A percentile compares a stretch with the other conserved stretches of the same genome.
phyloP scores from a whole-genome alignment of 2,329 filamentous ascomycete species.

The Esteya vermicola region DNA sequence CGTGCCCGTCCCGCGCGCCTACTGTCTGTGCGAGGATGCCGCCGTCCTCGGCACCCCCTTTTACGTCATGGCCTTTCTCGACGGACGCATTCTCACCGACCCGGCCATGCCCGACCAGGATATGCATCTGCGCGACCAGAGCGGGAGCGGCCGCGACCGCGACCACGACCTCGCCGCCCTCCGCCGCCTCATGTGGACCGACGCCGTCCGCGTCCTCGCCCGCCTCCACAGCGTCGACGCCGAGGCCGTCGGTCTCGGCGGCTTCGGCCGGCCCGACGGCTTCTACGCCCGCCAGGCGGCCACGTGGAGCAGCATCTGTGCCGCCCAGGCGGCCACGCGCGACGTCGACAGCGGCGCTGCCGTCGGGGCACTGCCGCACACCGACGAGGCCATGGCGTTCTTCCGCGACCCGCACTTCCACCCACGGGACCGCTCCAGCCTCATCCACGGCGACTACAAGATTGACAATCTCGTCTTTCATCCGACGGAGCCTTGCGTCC shows the following conservation, averaged over 20 bases:
- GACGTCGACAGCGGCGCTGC: slow-evolving; percentile 64
- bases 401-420: slow-evolving; percentile 57
- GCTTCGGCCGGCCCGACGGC: slow-evolving; percentile 57
- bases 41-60: slow-evolving; percentile 77
- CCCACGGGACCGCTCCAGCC: slow-evolving; percentile 61
- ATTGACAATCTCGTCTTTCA: slow-evolving; percentile 87
- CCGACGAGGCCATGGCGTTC: slow-evolving; percentile 65
- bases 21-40: slow-evolving; percentile 74
- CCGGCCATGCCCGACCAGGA: slow-evolving; percentile 55
- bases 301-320: slow-evolving; percentile 68
- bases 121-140: slow-evolving; percentile 43
- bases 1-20: slow-evolving; percentile 73
- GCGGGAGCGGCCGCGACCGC: slow-evolving; percentile 76
- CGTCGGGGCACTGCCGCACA: slow-evolving; percentile 74
- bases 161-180: slow-evolving; percentile 57
- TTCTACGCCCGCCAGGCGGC: slow-evolving; percentile 80
- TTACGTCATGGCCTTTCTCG: slow-evolving; percentile 93
- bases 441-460: slow-evolving; percentile 95
- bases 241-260: slow-evolving; percentile 49
- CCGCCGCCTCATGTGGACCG: slow-evolving; percentile 69
- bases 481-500: slow-evolving; percentile 72
- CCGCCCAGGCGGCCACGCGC: slow-evolving; percentile 57
- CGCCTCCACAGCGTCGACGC: slow-evolving; percentile 68
- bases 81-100: slow-evolving; percentile 88
- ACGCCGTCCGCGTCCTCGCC: slow-evolving; percentile 69